A percentile compares a stretch with the other conserved stretches of the same genome.
Evolutionary conservation across 2,329 filamentous ascomycete genomes (phyloP).

Genomic region (Cadophora sp.): DNA sequence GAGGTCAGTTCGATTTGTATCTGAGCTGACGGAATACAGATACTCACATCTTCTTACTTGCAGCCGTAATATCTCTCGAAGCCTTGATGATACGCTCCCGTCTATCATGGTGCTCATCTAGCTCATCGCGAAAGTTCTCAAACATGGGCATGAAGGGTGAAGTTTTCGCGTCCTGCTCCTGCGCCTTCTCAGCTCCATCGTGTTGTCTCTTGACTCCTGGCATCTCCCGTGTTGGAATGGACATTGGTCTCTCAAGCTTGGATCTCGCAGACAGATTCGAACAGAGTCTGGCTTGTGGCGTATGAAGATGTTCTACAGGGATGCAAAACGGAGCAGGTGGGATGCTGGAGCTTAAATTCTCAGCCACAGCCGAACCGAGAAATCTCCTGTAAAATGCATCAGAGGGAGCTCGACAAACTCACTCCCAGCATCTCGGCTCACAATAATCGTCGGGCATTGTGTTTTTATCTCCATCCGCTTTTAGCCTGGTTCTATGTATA

Average conservation of each 20-base stretch:
- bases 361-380: constrained; percentile 22
- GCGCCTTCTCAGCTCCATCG: constrained; percentile 51
- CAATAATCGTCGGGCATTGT: background rate
- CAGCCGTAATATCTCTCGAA: constrained; percentile 88
- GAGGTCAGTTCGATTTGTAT: constrained; percentile 30
- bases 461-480: background rate
- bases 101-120: constrained; percentile 94
- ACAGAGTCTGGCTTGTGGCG: constrained; percentile 9
- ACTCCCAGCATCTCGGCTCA: background rate
- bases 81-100: constrained; percentile 89
- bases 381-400: background rate
- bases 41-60: constrained; percentile 94
- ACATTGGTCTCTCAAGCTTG: constrained; percentile 17
- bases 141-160: constrained; percentile 76
- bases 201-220: constrained; percentile 59
- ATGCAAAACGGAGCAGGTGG: background rate
- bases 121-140: constrained; percentile 80
- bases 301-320: constrained; percentile 11
- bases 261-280: constrained; percentile 14
- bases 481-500: background rate
- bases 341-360: constrained; percentile 16
- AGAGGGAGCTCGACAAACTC: background rate
- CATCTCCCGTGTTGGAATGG: constrained; percentile 30
- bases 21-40: background rate
- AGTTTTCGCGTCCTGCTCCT: constrained; percentile 35